Evolutionary conservation across 306 rosid genomes (phyloP), one percentile per base, ranked within the genome.

Genomic region (Gillenia trifoliata): DNA sequence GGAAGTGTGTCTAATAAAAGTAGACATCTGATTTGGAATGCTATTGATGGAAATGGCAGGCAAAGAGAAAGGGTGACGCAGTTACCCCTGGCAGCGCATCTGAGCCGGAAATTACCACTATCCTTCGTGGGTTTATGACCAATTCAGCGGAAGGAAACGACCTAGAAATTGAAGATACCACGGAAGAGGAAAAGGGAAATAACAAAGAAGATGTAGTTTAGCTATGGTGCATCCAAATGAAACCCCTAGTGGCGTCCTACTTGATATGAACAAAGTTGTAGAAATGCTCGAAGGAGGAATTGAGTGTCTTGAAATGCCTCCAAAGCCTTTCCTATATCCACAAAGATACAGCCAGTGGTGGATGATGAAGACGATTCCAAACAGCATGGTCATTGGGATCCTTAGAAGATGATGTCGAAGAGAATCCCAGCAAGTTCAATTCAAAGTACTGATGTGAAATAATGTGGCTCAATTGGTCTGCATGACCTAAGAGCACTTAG

Each of bases 191-290:
- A 36, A 54, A 3, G 13, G 13, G 22, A 33, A 22, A 33, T 71
- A 8, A 34, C n/a, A 56, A 71, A 71, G 47, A 71, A 36, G 66
- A 71, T 56, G 40, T n/a, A n/a, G n/a, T n/a, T n/a, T n/a, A n/a
- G 75, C 10, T 72, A 2, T 57, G 67, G 56, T 72, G 40, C 25
- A 72, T 72, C 40, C 76, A 57, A 60, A 2, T 72, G 55, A 72
- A 59, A 17, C 76, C 76, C 76, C 76, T 16, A 72, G 56, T 10
- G 66, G 57, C 67, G 67, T 16, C 67, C 67, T 56, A 29, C 19
- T 29, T 15, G 40, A 2, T n/a, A 72, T 72, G 41, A 17, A 11
- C 56, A 59, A 17, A 72, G 76, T 59, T n/a, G 38, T 34, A 17
- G 20, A 38, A 57, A 72, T 72, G 75, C 66, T 57, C 40, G 67